Base-by-base conservation (phyloP, 129 eudicot species). In the Centella asiatica region DNA sequence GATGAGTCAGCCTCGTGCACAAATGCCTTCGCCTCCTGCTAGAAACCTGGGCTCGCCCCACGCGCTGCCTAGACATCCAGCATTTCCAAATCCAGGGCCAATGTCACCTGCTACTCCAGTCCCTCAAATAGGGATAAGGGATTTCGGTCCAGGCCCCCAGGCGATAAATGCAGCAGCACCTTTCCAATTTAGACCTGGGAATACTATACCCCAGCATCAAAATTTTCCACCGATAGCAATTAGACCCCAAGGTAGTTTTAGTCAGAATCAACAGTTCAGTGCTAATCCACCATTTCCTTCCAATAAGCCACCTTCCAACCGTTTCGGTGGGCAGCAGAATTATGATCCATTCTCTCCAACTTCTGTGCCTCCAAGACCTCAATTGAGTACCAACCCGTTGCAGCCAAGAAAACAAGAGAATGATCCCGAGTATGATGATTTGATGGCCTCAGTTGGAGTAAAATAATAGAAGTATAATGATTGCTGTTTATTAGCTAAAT, bases 381-480 rank as follows among this genome's bases (percentile, higher is more conserved):
- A 50, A 39, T 56, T 60, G 48, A 62, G 76, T 52, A 73, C 75
- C 31, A 77, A 74, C 60, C 58, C 72, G n/a, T 72, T 72, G 20
- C 80, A 18, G 72, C 42, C 37, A 45, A 72, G 80, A 42, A 87
- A 76, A 23, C 81, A 78, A 60, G 98, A 92, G 22, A 77, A 52
- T 64, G 98, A 92, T 72, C 95, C 98, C 0, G 96, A 87, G 69
- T 92, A 92, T 9, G 98, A 92, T 50, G 98, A 92, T 67, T 60
- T 92, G 79, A 92, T 92, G 98, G 98, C 95, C 26, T 92, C 95
- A 3, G 96, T 88, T 54, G 96, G 96, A 67, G 89, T 88, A 23
- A 78, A 88, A 66, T 87, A 71, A 81, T 44, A 18, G 18, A 17
- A n/a, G 17, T 19, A 29, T 11, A 34, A 4, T 18, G 28, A 4